phyloP scores from a whole-genome alignment of 2,329 filamentous ascomycete genomes.

The Nemania sp. region DNA sequence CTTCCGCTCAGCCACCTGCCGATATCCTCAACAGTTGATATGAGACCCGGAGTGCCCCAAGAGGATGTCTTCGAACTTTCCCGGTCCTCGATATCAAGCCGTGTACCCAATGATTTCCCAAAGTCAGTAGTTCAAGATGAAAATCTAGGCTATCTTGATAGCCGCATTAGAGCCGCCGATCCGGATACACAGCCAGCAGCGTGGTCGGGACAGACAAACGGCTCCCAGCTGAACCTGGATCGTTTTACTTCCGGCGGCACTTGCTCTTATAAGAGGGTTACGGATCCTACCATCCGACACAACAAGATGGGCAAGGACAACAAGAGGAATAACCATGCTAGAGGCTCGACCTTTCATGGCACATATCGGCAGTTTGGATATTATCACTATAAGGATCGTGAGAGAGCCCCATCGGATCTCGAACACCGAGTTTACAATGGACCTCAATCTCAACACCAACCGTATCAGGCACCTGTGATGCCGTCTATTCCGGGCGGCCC shows the following conservation, averaged over 20 bases:
- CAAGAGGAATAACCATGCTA: background rate
- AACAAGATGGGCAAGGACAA: background rate
- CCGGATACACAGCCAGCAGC: background rate
- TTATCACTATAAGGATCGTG: background rate
- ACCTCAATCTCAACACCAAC: slow-evolving; percentile 2
- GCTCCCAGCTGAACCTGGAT: background rate
- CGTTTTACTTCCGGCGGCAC: background rate
- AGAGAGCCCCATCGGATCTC: background rate
- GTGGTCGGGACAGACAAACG: background rate
- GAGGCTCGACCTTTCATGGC: too few species aligned
- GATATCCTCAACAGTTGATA: too few species aligned
- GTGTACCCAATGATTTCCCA: too few species aligned
- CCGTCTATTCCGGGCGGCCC: background rate
- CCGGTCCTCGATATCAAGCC: too few species aligned
- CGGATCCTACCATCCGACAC: background rate
- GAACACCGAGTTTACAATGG: background rate
- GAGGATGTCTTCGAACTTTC: too few species aligned
- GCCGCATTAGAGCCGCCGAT: background rate
- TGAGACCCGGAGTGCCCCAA: too few species aligned
- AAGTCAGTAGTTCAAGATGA: too few species aligned
- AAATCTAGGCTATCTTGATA: too few species aligned
- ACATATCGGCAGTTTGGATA: too few species aligned
- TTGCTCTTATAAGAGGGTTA: background rate
- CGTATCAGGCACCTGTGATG: slow-evolving; percentile 1
- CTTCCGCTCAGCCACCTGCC: background rate